Base-by-base conservation (phyloP, 1,139 yeast genomes). In the Blastobotrys illinoisensis region DNA sequence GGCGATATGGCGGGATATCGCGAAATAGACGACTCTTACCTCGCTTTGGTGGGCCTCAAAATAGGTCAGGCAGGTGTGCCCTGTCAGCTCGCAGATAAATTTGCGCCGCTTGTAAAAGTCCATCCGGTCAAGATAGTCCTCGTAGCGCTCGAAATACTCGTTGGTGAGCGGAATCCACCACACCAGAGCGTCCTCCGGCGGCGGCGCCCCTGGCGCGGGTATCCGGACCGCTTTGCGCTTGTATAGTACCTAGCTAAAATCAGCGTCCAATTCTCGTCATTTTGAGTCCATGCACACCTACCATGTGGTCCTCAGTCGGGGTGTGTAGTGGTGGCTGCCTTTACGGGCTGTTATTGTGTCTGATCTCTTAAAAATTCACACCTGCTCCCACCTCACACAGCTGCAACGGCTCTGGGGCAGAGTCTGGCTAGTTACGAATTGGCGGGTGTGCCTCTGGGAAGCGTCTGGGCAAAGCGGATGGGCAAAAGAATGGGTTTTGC, bases 31-130 rank as follows among this genome's bases (percentile, higher is more conserved):
- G 48, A 14, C 47, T 44, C 62, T 51, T 44, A 64, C 64, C 72
- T 93, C 99, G 61, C 88, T 83, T 56, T 83, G 82, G 50, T 81
- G 76, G 0, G 99, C 99, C 66, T 93, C 95, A 68, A 90, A 90
- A 68, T 82, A 93, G 0, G 97, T 88, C 56, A 91, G 77, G 64
- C 96, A 86, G 18, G 97, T 86, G 65, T 90, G 89, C 23, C 99
- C 99, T 0, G 97, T 89, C 54, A 93, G 86, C 73, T 93, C 99
- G 73, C 98, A 93, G 5, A 90, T 95, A 72, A 93, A 93, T 68
- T 88, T 86, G 61, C 83, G 82, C 57, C 64, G 66, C 48, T 61
- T 63, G 62, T 73, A 73, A 60, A 71, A 74, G 58, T 74, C 76
- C 64, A 73, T 61, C 20, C 73, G 64, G 44, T 72, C 71, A 55